These are phyloP conservation scores for Xylaria cubensis DNA, from an alignment of 495 filamentous ascomycete species.

Conservation along the genomic window DNA sequence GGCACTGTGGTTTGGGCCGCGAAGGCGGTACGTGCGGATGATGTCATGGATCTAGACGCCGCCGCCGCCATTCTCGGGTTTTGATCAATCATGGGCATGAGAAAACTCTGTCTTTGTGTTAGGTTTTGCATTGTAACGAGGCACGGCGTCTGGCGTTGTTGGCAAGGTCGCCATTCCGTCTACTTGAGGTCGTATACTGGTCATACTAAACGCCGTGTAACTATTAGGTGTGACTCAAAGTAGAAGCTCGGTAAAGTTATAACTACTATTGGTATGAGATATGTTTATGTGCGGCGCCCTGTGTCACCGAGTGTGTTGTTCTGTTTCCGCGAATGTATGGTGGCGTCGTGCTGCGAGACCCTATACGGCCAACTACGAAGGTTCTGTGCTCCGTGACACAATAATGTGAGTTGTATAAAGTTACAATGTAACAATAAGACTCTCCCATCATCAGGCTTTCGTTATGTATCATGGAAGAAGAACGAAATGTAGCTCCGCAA, in stretches of 20 bases:
- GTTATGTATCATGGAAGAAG: not conserved
- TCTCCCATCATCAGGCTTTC: not conserved
- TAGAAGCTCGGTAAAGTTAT: not conserved
- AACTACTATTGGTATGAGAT: not conserved
- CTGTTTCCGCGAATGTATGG: not conserved
- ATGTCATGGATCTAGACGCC: constrained; percentile 60
- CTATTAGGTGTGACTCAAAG: not conserved
- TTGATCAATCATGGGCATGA: not conserved
- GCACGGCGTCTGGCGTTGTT: constrained; percentile 13
- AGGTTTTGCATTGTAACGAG: constrained; percentile 1
- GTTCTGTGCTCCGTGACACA: not conserved
- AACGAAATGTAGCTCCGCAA: too few relatives aligned
- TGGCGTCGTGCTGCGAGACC: not conserved
- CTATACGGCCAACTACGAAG: not conserved
- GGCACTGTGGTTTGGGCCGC: constrained; percentile 60
- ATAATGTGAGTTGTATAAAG: not conserved
- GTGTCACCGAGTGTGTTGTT: not conserved
- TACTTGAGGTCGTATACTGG: not conserved
- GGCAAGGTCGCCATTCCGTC: not conserved
- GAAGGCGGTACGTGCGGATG: constrained; percentile 54
- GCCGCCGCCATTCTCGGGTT: constrained; percentile 48
- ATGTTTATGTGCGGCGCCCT: not conserved
- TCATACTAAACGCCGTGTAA: not conserved
- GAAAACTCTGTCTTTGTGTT: not conserved
- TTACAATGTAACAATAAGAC: not conserved